Evolutionary conservation across 1,139 yeast species (phyloP).

Genomic region (Suhomyces choctaworum): DNA sequence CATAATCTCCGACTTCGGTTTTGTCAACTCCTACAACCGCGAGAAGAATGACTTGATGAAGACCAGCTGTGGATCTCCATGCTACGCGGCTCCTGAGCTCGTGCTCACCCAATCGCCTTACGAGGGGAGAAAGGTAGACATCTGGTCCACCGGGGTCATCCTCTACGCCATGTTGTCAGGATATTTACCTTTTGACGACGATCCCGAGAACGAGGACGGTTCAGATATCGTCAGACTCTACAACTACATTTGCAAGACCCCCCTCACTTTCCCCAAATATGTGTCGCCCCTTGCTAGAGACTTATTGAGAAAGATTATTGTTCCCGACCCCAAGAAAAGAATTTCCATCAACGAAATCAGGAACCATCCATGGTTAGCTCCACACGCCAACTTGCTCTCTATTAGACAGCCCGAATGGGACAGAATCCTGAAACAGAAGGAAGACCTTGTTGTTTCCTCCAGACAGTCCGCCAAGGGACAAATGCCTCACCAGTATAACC

Average conservation of each 20-base stretch:
- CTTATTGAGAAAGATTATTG: constrained; percentile 77
- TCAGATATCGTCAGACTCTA: constrained; percentile 88
- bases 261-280: constrained; percentile 93
- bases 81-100: constrained; percentile 97
- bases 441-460: constrained; percentile 9
- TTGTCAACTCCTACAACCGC: constrained; percentile 81
- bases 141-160: constrained; percentile 96
- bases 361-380: constrained; percentile 83
- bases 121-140: constrained; percentile 92
- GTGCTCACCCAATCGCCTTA: constrained; percentile 87
- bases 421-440: constrained; percentile 42
- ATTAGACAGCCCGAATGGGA: constrained; percentile 94
- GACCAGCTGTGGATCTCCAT: constrained; percentile 96
- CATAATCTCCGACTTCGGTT: constrained; percentile 81
- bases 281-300: constrained; percentile 92
- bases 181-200: constrained; percentile 96
- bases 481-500: constrained; percentile 15
- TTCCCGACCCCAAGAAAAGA: constrained; percentile 82
- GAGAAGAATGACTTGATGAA: constrained; percentile 78
- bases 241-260: constrained; percentile 87
- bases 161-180: constrained; percentile 97
- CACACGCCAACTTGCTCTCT: constrained; percentile 77
- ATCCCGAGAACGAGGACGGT: constrained; percentile 94
- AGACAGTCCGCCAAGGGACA: constrained; percentile 5
- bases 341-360: constrained; percentile 67